Percentiles rank a stretch among this genome's conserved stretches.
Evolutionary conservation across 257 asterid species (phyloP).

Genomic region (Ilex aquifolium): DNA sequence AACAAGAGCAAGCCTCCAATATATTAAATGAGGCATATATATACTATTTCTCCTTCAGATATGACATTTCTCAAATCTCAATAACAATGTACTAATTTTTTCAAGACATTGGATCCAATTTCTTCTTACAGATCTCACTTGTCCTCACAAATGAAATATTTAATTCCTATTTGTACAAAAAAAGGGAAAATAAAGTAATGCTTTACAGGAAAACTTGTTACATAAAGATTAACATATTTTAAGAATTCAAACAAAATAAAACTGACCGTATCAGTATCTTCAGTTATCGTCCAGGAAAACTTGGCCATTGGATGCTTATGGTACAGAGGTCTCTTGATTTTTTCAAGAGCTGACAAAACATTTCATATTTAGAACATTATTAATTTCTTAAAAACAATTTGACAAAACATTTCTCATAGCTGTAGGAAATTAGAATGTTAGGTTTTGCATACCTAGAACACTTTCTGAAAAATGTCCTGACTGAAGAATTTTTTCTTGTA

Average conservation of each 20-base stretch:
- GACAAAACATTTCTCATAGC: slow-evolving; percentile 3
- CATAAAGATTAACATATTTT: background rate
- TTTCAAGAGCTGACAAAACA: slow-evolving; percentile 66
- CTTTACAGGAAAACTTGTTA: background rate
- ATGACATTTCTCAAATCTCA: no score
- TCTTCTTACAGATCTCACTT: background rate
- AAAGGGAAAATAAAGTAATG: background rate
- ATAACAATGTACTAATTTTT: background rate
- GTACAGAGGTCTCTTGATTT: slow-evolving; percentile 74
- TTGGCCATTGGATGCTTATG: slow-evolving; percentile 97
- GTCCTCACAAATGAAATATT: background rate
- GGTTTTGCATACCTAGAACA: slow-evolving; percentile 55
- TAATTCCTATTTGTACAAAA: background rate
- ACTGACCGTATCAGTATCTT: slow-evolving; percentile 86
- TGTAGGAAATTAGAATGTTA: slow-evolving; percentile 11
- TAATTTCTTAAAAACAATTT: slow-evolving; percentile 4
- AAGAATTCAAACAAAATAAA: slow-evolving; percentile 8
- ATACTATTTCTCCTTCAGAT: no score
- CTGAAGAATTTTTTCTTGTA: slow-evolving; percentile 81
- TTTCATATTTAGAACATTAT: slow-evolving; percentile 16
- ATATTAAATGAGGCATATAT: no score
- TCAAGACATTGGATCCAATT: background rate
- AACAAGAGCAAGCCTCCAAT: no score
- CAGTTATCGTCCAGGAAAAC: slow-evolving; percentile 90
- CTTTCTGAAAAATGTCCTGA: slow-evolving; percentile 70